A percentile compares a stretch with the other conserved stretches of the same genome.
These are phyloP conservation scores for Rubus parviflorus DNA, from an alignment of 306 rosid genomes.

Conservation along the genomic window DNA sequence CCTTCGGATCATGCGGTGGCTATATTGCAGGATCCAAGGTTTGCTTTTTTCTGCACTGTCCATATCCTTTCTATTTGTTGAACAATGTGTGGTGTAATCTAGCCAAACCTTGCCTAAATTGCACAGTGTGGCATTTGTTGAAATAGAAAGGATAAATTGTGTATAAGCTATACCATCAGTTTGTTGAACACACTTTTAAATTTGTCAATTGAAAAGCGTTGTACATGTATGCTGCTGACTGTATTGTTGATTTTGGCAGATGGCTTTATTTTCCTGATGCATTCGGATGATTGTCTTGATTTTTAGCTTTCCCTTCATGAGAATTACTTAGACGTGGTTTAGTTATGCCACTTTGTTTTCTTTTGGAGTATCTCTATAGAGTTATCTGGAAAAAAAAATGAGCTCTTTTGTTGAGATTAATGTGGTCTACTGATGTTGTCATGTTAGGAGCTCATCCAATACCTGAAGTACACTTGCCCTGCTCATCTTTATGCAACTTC, in stretches of 20 bases:
- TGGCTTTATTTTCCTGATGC: neutral
- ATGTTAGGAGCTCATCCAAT: slow-evolving; percentile 69
- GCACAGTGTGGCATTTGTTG: neutral
- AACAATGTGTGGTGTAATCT: neutral
- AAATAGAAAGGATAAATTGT: neutral
- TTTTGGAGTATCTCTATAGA: neutral
- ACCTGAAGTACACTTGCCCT: slow-evolving; percentile 77
- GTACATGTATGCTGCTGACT: neutral
- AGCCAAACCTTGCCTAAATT: neutral
- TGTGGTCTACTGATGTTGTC: slow-evolving; percentile 2
- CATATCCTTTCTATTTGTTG: neutral
- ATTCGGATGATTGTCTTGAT: neutral
- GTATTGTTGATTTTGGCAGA: neutral
- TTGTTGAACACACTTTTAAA: neutral
- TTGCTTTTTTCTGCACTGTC: slow-evolving; percentile 12
- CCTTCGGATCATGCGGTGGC: slow-evolving; percentile 95
- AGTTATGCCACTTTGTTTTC: neutral
- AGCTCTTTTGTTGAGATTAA: slow-evolving; percentile 5
- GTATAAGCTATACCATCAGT: neutral
- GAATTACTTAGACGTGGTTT: neutral
- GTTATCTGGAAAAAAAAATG: neutral
- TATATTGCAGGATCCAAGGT: slow-evolving; percentile 93
- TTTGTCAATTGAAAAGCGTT: neutral
- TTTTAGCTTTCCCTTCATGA: neutral
- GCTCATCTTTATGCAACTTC: slow-evolving; percentile 95